A percentile compares a stretch with the other conserved stretches of the same genome.
phyloP scores from a whole-genome alignment of 306 rosid genomes.

The Pterocarpus macrocarpus region DNA sequence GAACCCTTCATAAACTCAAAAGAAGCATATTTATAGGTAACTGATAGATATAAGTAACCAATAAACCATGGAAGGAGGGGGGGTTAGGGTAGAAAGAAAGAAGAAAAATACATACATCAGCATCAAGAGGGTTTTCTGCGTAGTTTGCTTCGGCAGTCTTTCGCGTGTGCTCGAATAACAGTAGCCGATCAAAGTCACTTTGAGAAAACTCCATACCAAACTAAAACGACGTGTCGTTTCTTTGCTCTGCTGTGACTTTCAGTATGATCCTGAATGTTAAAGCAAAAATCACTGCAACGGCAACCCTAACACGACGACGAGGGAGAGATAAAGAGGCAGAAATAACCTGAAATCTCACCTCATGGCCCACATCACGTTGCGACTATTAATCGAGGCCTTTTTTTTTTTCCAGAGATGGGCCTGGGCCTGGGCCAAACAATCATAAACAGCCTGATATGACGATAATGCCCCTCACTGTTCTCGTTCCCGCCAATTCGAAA shows the following conservation, averaged over 20 bases:
- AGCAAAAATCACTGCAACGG: not conserved
- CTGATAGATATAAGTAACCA: not conserved
- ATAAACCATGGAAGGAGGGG: not conserved
- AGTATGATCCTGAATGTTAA: not conserved
- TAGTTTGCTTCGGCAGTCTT: conserved; percentile 69
- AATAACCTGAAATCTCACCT: too few relatives aligned
- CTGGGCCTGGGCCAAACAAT: not conserved
- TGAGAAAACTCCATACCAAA: conserved; percentile 69
- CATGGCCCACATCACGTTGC: too few relatives aligned
- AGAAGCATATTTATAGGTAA: not conserved
- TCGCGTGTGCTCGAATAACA: conserved; percentile 64
- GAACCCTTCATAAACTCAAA: conserved; percentile 1
- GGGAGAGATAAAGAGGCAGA: too few relatives aligned
- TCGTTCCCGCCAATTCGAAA: conserved; percentile 58
- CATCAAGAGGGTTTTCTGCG: conserved; percentile 72
- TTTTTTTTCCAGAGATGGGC: not conserved
- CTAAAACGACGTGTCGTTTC: not conserved
- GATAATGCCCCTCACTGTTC: conserved; percentile 1
- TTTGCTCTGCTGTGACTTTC: not conserved
- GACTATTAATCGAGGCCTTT: too few relatives aligned
- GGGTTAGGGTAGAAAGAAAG: conserved; percentile 35
- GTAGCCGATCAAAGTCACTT: conserved; percentile 65
- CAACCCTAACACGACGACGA: not conserved
- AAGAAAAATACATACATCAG: conserved; percentile 58
- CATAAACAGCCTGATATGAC: not conserved